Percentiles rank a stretch among this genome's conserved stretches.
Conservation (phyloP, 1,284 basidiomycete species). For the Clitocybe nebularis region DNA sequence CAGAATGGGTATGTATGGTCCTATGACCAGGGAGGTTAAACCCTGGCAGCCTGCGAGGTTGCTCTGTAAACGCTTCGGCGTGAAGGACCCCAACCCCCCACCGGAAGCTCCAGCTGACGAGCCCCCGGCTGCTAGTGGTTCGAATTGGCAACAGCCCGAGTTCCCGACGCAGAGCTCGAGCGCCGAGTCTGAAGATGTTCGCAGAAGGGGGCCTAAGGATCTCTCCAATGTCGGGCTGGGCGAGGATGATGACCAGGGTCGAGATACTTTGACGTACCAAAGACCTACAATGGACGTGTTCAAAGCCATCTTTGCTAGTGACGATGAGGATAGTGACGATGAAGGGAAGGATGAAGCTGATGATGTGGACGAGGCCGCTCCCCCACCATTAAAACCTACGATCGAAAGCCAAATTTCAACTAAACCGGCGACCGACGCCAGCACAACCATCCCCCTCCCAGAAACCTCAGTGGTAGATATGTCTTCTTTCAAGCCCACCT, state of each 20-base stretch:
- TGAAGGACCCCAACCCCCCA: slow-evolving; percentile 75
- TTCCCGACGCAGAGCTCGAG: slow-evolving; percentile 9
- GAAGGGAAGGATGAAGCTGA: slow-evolving; percentile 21
- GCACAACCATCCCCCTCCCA: slow-evolving; percentile 4
- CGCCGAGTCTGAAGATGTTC: slow-evolving; percentile 1
- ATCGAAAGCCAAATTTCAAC: neutral
- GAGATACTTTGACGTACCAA: slow-evolving; percentile 83
- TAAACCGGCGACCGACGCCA: slow-evolving; percentile 6
- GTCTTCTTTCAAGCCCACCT: slow-evolving; percentile 75
- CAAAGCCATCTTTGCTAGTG: slow-evolving; percentile 92
- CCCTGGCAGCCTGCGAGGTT: slow-evolving; percentile 79
- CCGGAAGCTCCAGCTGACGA: slow-evolving; percentile 23
- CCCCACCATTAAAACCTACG: slow-evolving; percentile 7
- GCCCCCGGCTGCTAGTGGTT: slow-evolving; percentile 13
- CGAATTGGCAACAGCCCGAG: slow-evolving; percentile 16
- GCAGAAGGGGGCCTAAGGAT: slow-evolving; percentile 41
- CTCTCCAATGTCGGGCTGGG: slow-evolving; percentile 79
- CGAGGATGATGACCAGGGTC: slow-evolving; percentile 84
- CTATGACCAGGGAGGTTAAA: slow-evolving; percentile 71
- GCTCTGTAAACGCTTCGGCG: slow-evolving; percentile 92
- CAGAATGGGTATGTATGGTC: slow-evolving; percentile 82
- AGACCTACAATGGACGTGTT: slow-evolving; percentile 90
- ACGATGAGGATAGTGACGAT: slow-evolving; percentile 76
- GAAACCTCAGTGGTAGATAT: slow-evolving; percentile 41
- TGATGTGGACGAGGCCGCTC: slow-evolving; percentile 20